Percentiles rank a stretch among this genome's conserved stretches.
These are phyloP conservation scores for Cubamyces lactineus DNA, from an alignment of 768 basidiomycete genomes.

Conservation along the genomic window DNA sequence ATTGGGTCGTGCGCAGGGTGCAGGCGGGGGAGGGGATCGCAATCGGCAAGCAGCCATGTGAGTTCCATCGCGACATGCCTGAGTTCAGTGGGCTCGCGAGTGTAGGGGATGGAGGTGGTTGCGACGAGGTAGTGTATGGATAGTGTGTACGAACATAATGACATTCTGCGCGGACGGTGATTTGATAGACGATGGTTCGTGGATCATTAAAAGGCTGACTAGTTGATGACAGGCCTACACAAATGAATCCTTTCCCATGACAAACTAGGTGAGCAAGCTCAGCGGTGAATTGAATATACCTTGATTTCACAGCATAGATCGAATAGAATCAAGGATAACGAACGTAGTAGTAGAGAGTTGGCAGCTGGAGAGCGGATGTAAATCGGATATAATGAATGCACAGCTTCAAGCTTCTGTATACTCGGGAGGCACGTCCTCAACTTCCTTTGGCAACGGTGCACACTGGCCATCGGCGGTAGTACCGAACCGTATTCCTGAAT, in stretches of 20 bases:
- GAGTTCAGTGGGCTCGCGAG: neutral
- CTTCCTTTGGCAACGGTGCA: no score
- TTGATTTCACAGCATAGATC: no score
- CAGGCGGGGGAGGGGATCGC: constrained; percentile 38
- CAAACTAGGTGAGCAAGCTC: no score
- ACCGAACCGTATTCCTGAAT: no score
- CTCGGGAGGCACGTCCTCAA: no score
- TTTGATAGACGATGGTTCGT: neutral
- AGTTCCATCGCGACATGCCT: constrained; percentile 32
- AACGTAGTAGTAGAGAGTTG: no score
- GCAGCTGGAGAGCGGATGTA: no score
- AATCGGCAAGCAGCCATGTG: constrained; percentile 39
- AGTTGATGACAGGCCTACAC: neutral
- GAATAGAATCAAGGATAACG: no score
- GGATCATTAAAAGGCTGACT: neutral
- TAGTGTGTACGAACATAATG: neutral
- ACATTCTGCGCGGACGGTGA: neutral
- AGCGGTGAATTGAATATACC: no score
- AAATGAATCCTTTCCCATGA: neutral
- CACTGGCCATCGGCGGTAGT: no score
- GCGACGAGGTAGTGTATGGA: neutral
- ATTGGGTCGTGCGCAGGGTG: constrained; percentile 26
- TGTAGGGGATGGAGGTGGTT: neutral
- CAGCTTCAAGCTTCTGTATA: no score
- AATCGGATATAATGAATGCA: no score